phyloP scores from a whole-genome alignment of 139 green algal species.

The Coelastrella sp. region DNA sequence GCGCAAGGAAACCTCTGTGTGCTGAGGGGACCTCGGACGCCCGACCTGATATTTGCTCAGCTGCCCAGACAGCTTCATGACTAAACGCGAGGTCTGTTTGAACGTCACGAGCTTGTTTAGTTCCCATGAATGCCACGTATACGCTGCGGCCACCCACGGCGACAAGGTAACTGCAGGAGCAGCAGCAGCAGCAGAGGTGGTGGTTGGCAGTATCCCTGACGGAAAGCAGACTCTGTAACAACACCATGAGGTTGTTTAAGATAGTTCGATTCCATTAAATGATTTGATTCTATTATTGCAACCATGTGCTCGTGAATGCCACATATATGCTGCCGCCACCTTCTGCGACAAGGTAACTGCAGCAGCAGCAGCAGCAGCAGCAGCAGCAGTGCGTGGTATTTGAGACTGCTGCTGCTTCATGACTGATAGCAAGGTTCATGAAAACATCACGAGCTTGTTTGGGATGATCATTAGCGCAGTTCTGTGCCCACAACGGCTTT shows the following conservation, averaged over 20 bases:
- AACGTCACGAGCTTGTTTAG: slow-evolving; percentile 75
- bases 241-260: slow-evolving; percentile 70
- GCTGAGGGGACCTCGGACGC: slow-evolving; percentile 53
- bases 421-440: slow-evolving; percentile 59
- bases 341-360: slow-evolving; percentile 79
- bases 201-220: not conserved
- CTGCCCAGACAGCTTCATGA: slow-evolving; percentile 67
- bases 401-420: slow-evolving; percentile 9
- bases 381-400: too few species aligned
- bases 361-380: slow-evolving; percentile 10
- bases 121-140: slow-evolving; percentile 83
- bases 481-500: slow-evolving; percentile 75
- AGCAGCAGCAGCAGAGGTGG: not conserved
- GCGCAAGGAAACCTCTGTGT: slow-evolving; percentile 76
- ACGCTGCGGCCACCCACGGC: slow-evolving; percentile 61
- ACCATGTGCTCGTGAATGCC: slow-evolving; percentile 80
- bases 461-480: too few species aligned
- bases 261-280: too few species aligned
- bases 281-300: too few species aligned
- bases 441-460: slow-evolving; percentile 70
- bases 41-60: not conserved
- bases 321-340: slow-evolving; percentile 66
- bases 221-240: slow-evolving; percentile 58
- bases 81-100: slow-evolving; percentile 63
- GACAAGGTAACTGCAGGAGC: slow-evolving; percentile 72